A percentile compares a stretch with the other conserved stretches of the same genome.
Conservation (phyloP, 139 green algal species). For the Spirogloea muscicola region DNA sequence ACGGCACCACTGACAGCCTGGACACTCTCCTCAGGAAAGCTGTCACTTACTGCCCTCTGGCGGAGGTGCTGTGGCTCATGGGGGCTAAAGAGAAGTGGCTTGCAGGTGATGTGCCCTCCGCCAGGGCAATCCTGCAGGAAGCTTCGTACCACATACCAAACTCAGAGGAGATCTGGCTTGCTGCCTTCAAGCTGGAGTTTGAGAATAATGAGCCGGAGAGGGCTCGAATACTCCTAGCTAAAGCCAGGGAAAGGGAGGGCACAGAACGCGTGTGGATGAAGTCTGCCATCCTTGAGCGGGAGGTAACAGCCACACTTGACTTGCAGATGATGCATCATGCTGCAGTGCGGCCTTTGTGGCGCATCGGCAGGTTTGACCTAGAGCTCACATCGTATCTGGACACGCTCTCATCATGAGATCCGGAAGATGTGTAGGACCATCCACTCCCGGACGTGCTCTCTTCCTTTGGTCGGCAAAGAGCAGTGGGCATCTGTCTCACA, state of each 20-base stretch:
- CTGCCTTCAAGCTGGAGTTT: conserved; percentile 98
- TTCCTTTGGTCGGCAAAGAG: too few species aligned
- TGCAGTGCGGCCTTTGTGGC: too few species aligned
- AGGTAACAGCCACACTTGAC: too few species aligned
- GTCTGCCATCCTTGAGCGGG: conserved; percentile 85
- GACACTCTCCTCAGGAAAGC: conserved; percentile 77
- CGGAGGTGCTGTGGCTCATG: conserved; percentile 97
- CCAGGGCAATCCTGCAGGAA: conserved; percentile 73
- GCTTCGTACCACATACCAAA: conserved; percentile 85
- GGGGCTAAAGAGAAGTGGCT: conserved; percentile 94
- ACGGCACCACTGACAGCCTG: conserved; percentile 68
- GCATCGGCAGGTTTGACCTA: too few species aligned
- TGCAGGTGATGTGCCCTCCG: conserved; percentile 68
- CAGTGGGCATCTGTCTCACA: too few species aligned
- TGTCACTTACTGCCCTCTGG: conserved; percentile 84
- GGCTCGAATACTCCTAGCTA: conserved; percentile 60
- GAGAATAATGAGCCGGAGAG: conserved; percentile 84
- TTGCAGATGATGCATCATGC: too few species aligned
- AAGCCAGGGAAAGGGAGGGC: conserved; percentile 67
- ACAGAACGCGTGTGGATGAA: conserved; percentile 96
- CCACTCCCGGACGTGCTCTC: too few species aligned
- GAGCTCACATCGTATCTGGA: too few species aligned
- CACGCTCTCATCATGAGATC: too few species aligned
- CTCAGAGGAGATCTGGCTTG: conserved; percentile 92
- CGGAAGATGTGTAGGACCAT: too few species aligned